phyloP scores from a whole-genome alignment of 352 stramenopile genomes.

The Blastocystis sp. region DNA sequence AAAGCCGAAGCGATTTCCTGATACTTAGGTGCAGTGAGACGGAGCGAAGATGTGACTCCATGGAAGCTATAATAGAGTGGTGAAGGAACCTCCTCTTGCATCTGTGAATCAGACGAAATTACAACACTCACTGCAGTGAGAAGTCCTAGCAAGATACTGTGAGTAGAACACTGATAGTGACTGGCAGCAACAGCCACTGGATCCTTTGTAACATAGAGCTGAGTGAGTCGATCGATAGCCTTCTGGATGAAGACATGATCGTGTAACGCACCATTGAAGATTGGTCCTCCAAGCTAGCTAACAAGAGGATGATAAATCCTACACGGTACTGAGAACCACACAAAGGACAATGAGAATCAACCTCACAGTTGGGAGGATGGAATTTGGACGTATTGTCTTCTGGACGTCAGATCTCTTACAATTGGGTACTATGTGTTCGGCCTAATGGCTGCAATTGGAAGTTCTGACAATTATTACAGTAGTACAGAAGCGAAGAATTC shows the following conservation, averaged over 20 bases:
- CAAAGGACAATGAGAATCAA: constrained; percentile 37
- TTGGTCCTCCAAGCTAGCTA: constrained; percentile 8
- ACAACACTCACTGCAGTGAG: constrained; percentile 77
- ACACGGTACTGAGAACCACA: constrained; percentile 11
- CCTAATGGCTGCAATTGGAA: constrained; percentile 89
- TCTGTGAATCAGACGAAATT: neutral
- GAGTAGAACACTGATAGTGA: constrained; percentile 74
- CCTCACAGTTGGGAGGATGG: constrained; percentile 8
- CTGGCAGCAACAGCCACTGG: constrained; percentile 54
- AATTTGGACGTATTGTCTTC: constrained; percentile 30
- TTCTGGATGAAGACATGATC: constrained; percentile 65
- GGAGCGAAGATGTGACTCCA: constrained; percentile 81
- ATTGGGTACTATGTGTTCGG: neutral
- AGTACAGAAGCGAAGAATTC: constrained; percentile 73
- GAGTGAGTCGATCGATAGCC: constrained; percentile 67
- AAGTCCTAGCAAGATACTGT: constrained; percentile 82
- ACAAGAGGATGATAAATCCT: neutral
- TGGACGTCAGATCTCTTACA: neutral
- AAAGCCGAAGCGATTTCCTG: constrained; percentile 75
- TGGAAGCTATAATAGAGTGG: constrained; percentile 92
- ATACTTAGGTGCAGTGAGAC: constrained; percentile 85
- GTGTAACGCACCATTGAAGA: constrained; percentile 63
- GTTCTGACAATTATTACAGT: constrained; percentile 89
- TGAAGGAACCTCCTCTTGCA: constrained; percentile 85
- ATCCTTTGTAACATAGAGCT: constrained; percentile 72